These are phyloP conservation scores for Leishmania mexicana DNA, from an alignment of 208 protist genomes.

Conservation along the genomic window DNA sequence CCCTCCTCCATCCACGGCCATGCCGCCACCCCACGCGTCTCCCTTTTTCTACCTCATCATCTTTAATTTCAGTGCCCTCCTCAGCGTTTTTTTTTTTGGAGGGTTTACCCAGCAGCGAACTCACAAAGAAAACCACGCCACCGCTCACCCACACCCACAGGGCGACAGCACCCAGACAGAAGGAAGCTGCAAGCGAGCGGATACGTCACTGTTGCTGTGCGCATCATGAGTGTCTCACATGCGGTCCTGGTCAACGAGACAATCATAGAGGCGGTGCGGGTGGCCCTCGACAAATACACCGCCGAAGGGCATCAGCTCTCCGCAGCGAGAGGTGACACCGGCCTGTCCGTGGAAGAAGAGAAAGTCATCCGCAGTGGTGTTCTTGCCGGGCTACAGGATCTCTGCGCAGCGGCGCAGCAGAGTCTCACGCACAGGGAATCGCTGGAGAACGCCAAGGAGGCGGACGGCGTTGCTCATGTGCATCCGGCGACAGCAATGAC, in stretches of 20 bases:
- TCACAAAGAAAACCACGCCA: background rate
- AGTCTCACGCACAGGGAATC: background rate
- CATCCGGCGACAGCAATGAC: background rate
- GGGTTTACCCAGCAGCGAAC: background rate
- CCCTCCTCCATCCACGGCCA: too few relatives aligned
- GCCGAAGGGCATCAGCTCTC: slow-evolving; percentile 4
- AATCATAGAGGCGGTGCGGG: slow-evolving; percentile 22
- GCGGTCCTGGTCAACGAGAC: slow-evolving; percentile 21
- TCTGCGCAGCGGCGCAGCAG: slow-evolving; percentile 1
- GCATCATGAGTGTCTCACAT: slow-evolving; percentile 1
- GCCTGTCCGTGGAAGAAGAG: slow-evolving; percentile 13
- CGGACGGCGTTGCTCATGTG: background rate
- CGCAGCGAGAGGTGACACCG: background rate
- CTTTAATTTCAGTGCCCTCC: background rate
- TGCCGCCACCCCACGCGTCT: too few relatives aligned
- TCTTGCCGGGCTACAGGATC: slow-evolving; percentile 8
- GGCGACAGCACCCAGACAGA: background rate
- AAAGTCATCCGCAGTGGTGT: slow-evolving; percentile 10
- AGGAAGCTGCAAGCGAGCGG: background rate
- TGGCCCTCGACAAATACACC: slow-evolving; percentile 16
- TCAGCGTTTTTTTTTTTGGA: background rate
- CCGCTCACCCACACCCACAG: background rate
- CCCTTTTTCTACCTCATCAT: too few relatives aligned
- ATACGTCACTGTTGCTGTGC: background rate
- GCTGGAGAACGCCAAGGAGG: background rate